Base-by-base conservation (phyloP, 176 grass and related monocot genomes). In the Lolium rigidum region DNA sequence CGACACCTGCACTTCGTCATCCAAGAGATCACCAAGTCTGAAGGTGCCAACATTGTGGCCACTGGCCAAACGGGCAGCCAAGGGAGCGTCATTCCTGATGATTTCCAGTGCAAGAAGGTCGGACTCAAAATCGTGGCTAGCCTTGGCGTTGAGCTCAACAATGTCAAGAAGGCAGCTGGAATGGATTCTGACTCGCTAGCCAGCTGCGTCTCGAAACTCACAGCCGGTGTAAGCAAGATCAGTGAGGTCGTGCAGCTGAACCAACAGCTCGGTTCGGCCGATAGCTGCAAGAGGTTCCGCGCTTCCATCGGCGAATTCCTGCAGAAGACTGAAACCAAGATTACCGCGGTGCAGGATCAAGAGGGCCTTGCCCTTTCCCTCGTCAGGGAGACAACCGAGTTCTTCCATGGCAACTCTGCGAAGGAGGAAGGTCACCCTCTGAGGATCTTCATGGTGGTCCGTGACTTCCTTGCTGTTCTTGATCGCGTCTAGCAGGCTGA, bases 1-100 rank as follows among this genome's bases (percentile, higher is more conserved):
- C 91, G 16, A 95, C 93, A 95, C n/a, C 80, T 98, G 64, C 96
- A 98, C 78, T 98, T 98, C 17, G 93, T 98, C 5, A 50, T 98
- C 15, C 88, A 94, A 68, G 96, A 98, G 85, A 92, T 98, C 43
- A 88, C 90, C 10, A 92, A 90, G 82, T 92, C 90, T 9, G 96
- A 95, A 81, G 93, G 93, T 16, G 91, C 86, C 46, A 92, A 82
- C 80, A 87, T 95, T 84, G 80, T 82, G 74, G 48, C 86, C 49
- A 25, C 57, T 0, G 71, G 82, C 3, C 86, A 38, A 41, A 55
- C 49, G 2, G 61, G 18, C 44, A 28, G 21, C 13, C 74, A 83
- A 35, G 31, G 31, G 31, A 35, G 31, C 46, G 20, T 54, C 7
- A 9, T 86, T 25, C 88, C 77, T 43, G 90, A 86, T 69, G 93